These are phyloP conservation scores for Neospora caninum DNA, from an alignment of 169 alveolate species.

Conservation along the genomic window DNA sequence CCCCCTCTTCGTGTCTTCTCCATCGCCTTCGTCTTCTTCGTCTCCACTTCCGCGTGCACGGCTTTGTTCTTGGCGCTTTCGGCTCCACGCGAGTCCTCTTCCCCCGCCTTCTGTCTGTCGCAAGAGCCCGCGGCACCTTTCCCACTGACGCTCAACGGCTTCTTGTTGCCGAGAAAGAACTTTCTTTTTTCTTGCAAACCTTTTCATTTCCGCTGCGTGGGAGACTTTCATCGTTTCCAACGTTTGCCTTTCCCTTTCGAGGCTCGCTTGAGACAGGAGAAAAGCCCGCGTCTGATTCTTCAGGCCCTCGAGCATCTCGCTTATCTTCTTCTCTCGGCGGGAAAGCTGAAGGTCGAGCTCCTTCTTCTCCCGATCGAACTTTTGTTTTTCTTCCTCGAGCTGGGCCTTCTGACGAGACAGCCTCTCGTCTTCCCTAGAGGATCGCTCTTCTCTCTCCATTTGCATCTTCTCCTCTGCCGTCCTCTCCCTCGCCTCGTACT, in stretches of 20 bases:
- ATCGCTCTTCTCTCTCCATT: not conserved
- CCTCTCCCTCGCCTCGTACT: too few relatives aligned
- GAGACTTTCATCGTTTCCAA: too few relatives aligned
- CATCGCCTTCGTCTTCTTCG: not conserved
- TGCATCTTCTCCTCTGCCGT: not conserved
- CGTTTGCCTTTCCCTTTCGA: too few relatives aligned
- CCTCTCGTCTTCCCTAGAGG: not conserved
- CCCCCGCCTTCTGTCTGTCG: not conserved
- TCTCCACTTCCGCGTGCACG: not conserved
- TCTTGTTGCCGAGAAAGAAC: not conserved
- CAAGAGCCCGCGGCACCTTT: not conserved
- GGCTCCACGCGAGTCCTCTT: not conserved
- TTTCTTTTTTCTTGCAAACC: too few relatives aligned
- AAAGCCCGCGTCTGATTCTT: too few relatives aligned
- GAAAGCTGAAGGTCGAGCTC: not conserved
- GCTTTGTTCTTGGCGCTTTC: not conserved
- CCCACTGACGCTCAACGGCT: not conserved
- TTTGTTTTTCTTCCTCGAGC: not conserved
- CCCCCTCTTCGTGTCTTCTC: not conserved
- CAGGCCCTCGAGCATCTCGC: too few relatives aligned
- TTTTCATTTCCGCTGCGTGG: not conserved
- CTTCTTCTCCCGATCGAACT: not conserved
- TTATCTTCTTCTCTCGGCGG: too few relatives aligned
- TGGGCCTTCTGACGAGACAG: not conserved
- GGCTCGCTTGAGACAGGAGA: too few relatives aligned